Evolutionary conservation across 1,284 basidiomycete species (phyloP).

Genomic region (Naganishia cerealis): DNA sequence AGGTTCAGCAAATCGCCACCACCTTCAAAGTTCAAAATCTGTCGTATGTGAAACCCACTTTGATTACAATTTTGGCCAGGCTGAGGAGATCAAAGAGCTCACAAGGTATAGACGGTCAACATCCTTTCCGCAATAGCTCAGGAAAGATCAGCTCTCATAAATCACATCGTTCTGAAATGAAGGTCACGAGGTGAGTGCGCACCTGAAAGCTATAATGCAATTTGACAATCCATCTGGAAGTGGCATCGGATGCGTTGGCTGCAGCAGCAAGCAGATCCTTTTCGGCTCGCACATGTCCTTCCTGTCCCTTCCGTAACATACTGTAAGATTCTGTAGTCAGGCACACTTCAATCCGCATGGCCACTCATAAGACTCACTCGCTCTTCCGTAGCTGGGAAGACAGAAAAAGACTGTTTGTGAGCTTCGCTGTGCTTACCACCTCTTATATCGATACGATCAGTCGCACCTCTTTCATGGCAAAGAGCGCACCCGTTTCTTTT

Average conservation of each 20-base stretch:
- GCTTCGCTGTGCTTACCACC: slow-evolving; percentile 33
- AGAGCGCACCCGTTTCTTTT: slow-evolving; percentile 72
- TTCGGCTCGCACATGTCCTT: slow-evolving; percentile 63
- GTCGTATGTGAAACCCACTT: slow-evolving; percentile 29
- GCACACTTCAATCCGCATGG: slow-evolving; percentile 11
- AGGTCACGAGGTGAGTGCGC: slow-evolving; percentile 7
- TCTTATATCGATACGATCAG: slow-evolving; percentile 28
- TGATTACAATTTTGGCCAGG: background rate
- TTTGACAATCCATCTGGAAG: slow-evolving; percentile 87
- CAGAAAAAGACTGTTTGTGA: slow-evolving; percentile 26
- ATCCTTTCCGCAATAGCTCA: slow-evolving; percentile 66
- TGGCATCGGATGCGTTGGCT: slow-evolving; percentile 54
- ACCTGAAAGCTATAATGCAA: slow-evolving; percentile 71
- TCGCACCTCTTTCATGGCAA: slow-evolving; percentile 91
- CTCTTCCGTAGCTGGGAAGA: slow-evolving; percentile 76
- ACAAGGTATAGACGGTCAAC: slow-evolving; percentile 89
- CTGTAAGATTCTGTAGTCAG: slow-evolving; percentile 35
- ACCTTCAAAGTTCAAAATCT: slow-evolving; percentile 90
- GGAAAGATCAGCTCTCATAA: background rate
- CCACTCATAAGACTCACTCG: slow-evolving; percentile 57
- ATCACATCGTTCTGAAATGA: background rate
- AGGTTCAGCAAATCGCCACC: slow-evolving; percentile 94
- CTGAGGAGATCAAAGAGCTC: slow-evolving; percentile 45
- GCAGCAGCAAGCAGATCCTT: slow-evolving; percentile 52
- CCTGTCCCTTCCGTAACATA: slow-evolving; percentile 97